Percentiles rank a stretch among this genome's conserved stretches.
Evolutionary conservation across 73 alveolate species (phyloP).

Genomic region (Stentor coeruleus): DNA sequence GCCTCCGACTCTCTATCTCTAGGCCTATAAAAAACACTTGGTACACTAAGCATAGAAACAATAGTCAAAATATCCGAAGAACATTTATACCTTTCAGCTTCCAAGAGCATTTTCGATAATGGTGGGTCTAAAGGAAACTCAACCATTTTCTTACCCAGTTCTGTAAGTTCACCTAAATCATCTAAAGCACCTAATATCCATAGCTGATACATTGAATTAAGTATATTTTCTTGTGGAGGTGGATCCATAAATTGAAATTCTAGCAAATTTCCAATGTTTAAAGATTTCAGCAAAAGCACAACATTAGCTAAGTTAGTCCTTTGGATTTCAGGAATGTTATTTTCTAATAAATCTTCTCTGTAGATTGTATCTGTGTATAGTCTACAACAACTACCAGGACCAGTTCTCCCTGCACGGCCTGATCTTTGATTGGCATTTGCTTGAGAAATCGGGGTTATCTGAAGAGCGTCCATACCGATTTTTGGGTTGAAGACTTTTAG

Average conservation of each 20-base stretch:
- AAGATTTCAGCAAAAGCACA: constrained; percentile 91
- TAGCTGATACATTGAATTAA: constrained; percentile 98
- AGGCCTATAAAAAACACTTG: constrained; percentile 95
- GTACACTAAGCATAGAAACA: constrained; percentile 99
- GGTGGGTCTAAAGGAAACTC: constrained; percentile 99
- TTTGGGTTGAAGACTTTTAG: constrained; percentile 98
- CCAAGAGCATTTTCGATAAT: constrained; percentile 95
- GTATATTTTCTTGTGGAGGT: constrained; percentile 99
- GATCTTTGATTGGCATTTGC: constrained; percentile 99
- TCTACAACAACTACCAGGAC: constrained; percentile 98
- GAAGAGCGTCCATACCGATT: constrained; percentile 99
- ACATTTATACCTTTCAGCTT: constrained; percentile 80
- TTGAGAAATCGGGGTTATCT: constrained; percentile 99
- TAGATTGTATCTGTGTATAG: constrained; percentile 90
- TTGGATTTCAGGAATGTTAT: constrained; percentile 99
- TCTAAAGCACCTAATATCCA: constrained; percentile 99
- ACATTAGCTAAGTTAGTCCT: constrained; percentile 99
- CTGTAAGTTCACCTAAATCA: constrained; percentile 96
- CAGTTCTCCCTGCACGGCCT: constrained; percentile 99
- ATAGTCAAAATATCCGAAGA: constrained; percentile 90
- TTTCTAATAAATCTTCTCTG: constrained; percentile 96
- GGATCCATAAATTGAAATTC: constrained; percentile 99
- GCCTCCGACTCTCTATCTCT: constrained; percentile 98
- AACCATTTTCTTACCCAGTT: constrained; percentile 98
- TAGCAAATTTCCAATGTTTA: constrained; percentile 94